phyloP scores from a whole-genome alignment of 2,329 filamentous ascomycete species.

The Neofusicoccum laricinum region DNA sequence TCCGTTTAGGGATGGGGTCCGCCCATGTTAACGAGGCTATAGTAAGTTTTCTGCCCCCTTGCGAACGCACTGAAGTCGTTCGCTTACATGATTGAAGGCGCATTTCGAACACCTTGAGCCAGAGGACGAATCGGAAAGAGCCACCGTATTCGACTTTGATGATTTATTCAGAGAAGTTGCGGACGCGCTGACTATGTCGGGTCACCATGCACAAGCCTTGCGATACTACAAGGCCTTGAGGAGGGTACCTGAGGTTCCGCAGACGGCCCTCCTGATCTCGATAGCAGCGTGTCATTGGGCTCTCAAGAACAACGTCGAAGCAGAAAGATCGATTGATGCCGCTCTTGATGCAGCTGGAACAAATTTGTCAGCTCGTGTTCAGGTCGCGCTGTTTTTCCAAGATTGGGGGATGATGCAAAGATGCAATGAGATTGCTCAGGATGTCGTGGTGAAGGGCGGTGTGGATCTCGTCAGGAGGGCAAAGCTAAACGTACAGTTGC shows the following conservation, averaged over 20 bases:
- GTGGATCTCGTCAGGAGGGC: conserved; percentile 44
- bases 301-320: conserved; percentile 61
- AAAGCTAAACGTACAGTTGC: conserved; percentile 25
- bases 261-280: conserved; percentile 36
- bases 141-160: conserved; percentile 62
- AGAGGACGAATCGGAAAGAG: conserved; percentile 50
- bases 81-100: conserved; percentile 22
- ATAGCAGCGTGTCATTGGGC: conserved; percentile 62
- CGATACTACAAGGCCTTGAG: conserved; percentile 56
- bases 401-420: conserved; percentile 59
- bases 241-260: conserved; percentile 43
- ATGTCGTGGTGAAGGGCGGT: conserved; percentile 68
- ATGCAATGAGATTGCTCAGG: conserved; percentile 44
- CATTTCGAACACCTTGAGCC: conserved; percentile 65
- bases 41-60: conserved; percentile 47
- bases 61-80: neutral
- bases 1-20: conserved; percentile 69
- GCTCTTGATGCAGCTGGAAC: conserved; percentile 69
- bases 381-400: conserved; percentile 83
- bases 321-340: conserved; percentile 73
- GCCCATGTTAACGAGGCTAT: conserved; percentile 66
- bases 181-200: conserved; percentile 54
- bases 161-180: conserved; percentile 76
- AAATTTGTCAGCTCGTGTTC: conserved; percentile 72
- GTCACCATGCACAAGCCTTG: conserved; percentile 54